Conservation (phyloP, 257 asterid genomes). For the Scutellaria minor region DNA sequence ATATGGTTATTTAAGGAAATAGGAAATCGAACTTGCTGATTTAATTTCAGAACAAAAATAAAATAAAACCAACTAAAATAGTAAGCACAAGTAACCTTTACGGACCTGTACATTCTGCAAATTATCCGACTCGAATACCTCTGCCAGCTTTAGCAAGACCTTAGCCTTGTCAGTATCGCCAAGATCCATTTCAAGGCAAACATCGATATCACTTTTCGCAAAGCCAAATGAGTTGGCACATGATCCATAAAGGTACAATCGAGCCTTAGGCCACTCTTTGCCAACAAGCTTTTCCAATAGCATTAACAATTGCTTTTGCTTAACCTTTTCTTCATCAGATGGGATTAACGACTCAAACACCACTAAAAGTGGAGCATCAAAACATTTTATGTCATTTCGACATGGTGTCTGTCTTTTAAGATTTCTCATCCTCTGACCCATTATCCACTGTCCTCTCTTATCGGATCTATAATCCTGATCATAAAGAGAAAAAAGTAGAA, state of each 20-base stretch:
- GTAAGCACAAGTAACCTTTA: neutral
- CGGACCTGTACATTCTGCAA: constrained; percentile 90
- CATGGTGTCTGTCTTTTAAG: constrained; percentile 54
- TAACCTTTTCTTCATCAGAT: constrained; percentile 82
- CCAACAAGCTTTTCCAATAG: constrained; percentile 65
- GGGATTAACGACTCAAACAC: constrained; percentile 83
- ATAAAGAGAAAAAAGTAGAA: constrained; percentile 24
- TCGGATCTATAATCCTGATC: constrained; percentile 90
- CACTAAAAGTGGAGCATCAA: constrained; percentile 57
- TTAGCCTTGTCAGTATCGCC: constrained; percentile 64
- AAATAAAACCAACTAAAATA: neutral
- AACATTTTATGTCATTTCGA: constrained; percentile 61
- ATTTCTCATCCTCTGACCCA: constrained; percentile 76
- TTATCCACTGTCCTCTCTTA: constrained; percentile 74
- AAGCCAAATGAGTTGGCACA: constrained; percentile 98
- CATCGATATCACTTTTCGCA: constrained; percentile 87
- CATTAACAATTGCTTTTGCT: constrained; percentile 74
- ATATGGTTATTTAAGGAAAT: no score
- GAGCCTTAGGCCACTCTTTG: constrained; percentile 90
- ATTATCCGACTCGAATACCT: constrained; percentile 66
- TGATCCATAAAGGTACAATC: constrained; percentile 82
- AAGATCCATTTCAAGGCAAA: constrained; percentile 80
- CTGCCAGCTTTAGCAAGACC: constrained; percentile 83
- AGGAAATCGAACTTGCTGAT: neutral
- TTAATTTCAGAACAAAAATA: neutral